Evolutionary conservation across 805 yeast species (phyloP).

Genomic region (Wickerhamiella vanderwaltii): DNA sequence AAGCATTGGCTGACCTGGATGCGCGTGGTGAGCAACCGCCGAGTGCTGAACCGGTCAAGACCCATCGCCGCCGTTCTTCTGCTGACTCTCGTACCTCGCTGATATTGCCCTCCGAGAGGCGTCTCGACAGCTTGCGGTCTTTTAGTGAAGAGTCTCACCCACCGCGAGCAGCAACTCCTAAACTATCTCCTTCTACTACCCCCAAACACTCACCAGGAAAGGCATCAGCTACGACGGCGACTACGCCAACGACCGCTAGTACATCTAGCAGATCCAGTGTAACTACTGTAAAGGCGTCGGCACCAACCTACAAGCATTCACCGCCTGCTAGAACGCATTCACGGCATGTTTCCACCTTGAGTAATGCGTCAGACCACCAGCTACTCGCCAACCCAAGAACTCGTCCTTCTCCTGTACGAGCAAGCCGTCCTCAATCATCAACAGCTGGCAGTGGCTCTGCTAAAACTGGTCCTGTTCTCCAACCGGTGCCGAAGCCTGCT

Average conservation of each 20-base stretch:
- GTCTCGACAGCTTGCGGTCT: neutral
- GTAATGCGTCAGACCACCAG: no score
- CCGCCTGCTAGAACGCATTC: no score
- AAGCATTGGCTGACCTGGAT: slow-evolving; percentile 3
- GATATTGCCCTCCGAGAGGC: slow-evolving; percentile 3
- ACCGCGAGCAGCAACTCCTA: no score
- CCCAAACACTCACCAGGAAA: no score
- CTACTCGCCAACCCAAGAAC: neutral
- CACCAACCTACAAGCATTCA: no score
- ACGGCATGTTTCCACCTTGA: no score
- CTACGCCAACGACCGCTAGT: no score
- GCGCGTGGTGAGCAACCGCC: slow-evolving; percentile 9
- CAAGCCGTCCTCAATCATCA: neutral
- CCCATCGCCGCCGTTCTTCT: slow-evolving; percentile 4
- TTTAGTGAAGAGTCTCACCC: neutral
- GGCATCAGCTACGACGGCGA: no score
- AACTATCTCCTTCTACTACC: no score
- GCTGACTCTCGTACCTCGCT: slow-evolving; percentile 10
- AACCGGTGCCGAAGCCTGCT: neutral
- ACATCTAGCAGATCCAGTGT: no score
- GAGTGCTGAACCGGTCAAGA: slow-evolving; percentile 3
- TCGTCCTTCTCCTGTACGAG: neutral
- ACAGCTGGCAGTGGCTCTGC: slow-evolving; percentile 1
- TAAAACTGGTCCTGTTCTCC: slow-evolving; percentile 1
- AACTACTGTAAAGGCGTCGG: no score